A percentile compares a stretch with the other conserved stretches of the same genome.
Conservation (phyloP, 1,139 yeast species). For the Petasospora rhodanensis region DNA sequence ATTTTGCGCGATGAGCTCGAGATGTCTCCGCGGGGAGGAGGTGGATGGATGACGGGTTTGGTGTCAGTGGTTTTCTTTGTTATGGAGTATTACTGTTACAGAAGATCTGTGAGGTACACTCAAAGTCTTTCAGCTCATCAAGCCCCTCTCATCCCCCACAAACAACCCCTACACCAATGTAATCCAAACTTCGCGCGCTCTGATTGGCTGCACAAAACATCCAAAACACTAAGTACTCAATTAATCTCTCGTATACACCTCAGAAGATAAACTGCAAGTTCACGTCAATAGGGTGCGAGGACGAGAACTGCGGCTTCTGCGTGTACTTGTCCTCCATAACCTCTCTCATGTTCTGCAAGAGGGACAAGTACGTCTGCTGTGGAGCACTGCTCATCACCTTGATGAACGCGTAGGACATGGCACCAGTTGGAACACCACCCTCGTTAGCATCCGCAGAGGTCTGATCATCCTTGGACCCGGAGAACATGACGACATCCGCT, state of each 20-base stretch:
- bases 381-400: constrained; percentile 46
- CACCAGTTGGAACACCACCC: constrained; percentile 81
- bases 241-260: too few relatives aligned
- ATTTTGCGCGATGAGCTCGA: too few relatives aligned
- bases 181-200: constrained; percentile 3
- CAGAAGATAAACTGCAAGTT: constrained; percentile 41
- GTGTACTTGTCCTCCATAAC: constrained; percentile 49
- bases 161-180: not conserved
- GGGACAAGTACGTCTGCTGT: constrained; percentile 49
- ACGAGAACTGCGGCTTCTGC: constrained; percentile 62
- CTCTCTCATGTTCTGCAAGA: constrained; percentile 54
- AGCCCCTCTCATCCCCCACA: not conserved
- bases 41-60: too few relatives aligned
- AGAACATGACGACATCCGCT: constrained; percentile 81
- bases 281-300: constrained; percentile 61
- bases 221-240: too few relatives aligned
- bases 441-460: constrained; percentile 49
- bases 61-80: not conserved
- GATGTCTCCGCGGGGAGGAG: too few relatives aligned
- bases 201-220: constrained; percentile 4
- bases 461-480: constrained; percentile 90
- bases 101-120: not conserved
- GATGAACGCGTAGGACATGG: constrained; percentile 81
- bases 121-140: too few relatives aligned
- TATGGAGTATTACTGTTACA: not conserved